Base-by-base conservation (phyloP, 768 basidiomycete genomes). In the Arthromyces matolae region DNA sequence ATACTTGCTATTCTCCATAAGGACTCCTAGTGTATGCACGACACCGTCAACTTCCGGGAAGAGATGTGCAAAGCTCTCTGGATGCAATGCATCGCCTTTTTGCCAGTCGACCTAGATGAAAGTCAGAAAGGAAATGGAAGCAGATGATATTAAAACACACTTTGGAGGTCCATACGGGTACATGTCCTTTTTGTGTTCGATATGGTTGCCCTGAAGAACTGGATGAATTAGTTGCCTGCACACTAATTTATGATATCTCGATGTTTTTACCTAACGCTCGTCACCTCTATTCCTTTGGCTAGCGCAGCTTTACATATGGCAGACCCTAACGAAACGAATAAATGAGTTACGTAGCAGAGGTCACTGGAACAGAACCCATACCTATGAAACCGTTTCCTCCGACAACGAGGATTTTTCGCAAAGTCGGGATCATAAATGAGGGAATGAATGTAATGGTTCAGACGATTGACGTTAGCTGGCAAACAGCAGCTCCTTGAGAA, bases 341-440 rank as follows among this genome's bases (percentile, higher is more conserved):
- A 47, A 41, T 48, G 32, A 56, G 33, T 12, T 22, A 12, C 19
- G 36, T 39, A 27, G 18, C 24, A 31, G 18, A 37, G 18, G 28
- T 2, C 34, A 42, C 28, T 27, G 13, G 14, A 16, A 51, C 22
- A 22, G 22, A 18, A 22, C 19, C 43, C 49, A 20, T 54, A 89
- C 94, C 95, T 60, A 99, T 83, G 72, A 96, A 98, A 5, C 96
- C 96, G 71, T 96, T 96, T 36, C 96, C 96, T n/a, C 96, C 96
- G 1, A 98, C 80, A 33, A 99, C 92, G n/a, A 97, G 81, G 29
- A 97, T 77, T 60, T 75, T 86, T 45, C 72, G 78, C 43, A 73
- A 47, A 19, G 73, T 50, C 27, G 64, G 46, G 49, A 57, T 67
- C 71, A 71, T 72, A 25, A 32, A 45, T 35, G 29, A 42, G 37